Evolutionary conservation across 495 filamentous ascomycete species (phyloP), one percentile per base, ranked within the genome.

Genomic region (Podospora pseudopauciseta): DNA sequence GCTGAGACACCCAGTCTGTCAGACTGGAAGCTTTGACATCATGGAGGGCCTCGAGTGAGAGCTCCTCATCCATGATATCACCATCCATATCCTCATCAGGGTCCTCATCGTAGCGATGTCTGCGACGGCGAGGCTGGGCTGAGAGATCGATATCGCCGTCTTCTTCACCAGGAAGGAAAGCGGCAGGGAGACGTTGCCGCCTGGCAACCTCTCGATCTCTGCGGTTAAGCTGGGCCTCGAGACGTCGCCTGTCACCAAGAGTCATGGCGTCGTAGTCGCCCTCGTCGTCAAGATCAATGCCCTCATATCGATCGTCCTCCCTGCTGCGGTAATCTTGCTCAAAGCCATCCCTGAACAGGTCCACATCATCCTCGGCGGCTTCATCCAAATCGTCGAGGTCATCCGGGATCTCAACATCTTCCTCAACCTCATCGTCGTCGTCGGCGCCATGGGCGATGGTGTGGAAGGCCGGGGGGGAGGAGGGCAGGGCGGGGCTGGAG

Each of bases 371-470:
- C 77, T 98, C 96, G 13, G 94, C 96, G 87, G 93, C 87, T 78
- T 99, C 96, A 71, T 98, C 96, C 59, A 92, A 86, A 73, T 99
- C 96, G 66, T 97, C 94, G 71, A 97, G 88, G 73, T 97, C 93
- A 60, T 85, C 89, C 58, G 89, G 83, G 5, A 96, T 77, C 68
- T 93, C 74, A 59, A 64, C 71, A 2, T 75, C 75, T 34, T 77
- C 75, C 64, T 76, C 74, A 13, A 76, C 70, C 15, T 88, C 86
- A 65, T 93, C 89, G 49, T 94, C 90, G n/a, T 93, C 90, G 71
- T 94, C 84, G 27, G 69, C 80, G 63, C 84, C 83, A 68, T 86
- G 83, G 57, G 82, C 79, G 60, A 86, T 81, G 49, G 80, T 80
- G 71, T 58, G n/a, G 30, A 85, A 85, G 64, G 81, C 83, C 18